Conservation (phyloP, 2,329 filamentous ascomycete species). For the Alternaria burnsii region DNA sequence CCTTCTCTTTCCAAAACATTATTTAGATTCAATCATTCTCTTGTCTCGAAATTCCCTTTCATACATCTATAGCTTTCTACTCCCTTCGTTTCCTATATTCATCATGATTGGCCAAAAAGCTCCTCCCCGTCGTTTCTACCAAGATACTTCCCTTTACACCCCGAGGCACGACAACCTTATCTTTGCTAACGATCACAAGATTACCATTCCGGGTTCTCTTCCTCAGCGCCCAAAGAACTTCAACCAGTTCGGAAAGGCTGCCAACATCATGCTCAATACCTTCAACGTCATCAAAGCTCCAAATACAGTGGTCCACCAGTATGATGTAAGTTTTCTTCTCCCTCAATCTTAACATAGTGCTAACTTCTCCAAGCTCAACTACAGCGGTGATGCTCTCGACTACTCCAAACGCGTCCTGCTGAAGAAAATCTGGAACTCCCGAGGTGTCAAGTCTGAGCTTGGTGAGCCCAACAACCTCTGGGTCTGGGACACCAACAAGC, state of each 20-base stretch:
- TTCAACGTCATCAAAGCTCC: constrained; percentile 73
- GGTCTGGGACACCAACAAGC: constrained; percentile 83
- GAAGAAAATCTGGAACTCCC: constrained; percentile 78
- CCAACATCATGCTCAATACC: constrained; percentile 70
- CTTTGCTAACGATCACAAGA: constrained; percentile 35
- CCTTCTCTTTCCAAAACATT: constrained; percentile 8
- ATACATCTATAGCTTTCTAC: not conserved
- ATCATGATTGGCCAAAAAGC: constrained; percentile 13
- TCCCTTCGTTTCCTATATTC: constrained; percentile 1
- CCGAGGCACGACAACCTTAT: constrained; percentile 32
- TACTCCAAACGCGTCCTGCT: constrained; percentile 68
- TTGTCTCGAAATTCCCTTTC: constrained; percentile 2
- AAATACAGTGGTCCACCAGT: constrained; percentile 75
- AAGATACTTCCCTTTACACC: constrained; percentile 21
- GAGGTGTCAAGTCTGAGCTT: constrained; percentile 65
- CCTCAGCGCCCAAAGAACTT: constrained; percentile 48
- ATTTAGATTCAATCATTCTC: constrained; percentile 6
- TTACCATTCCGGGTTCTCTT: constrained; percentile 35
- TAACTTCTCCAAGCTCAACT: constrained; percentile 63
- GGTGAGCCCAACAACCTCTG: constrained; percentile 59
- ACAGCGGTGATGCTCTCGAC: constrained; percentile 67
- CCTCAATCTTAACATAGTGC: not conserved
- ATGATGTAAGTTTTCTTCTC: constrained; percentile 71
- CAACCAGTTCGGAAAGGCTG: constrained; percentile 51
- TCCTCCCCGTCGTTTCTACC: constrained; percentile 15